These are phyloP conservation scores for Candida saitoana DNA, from an alignment of 805 yeast species.

Conservation along the genomic window DNA sequence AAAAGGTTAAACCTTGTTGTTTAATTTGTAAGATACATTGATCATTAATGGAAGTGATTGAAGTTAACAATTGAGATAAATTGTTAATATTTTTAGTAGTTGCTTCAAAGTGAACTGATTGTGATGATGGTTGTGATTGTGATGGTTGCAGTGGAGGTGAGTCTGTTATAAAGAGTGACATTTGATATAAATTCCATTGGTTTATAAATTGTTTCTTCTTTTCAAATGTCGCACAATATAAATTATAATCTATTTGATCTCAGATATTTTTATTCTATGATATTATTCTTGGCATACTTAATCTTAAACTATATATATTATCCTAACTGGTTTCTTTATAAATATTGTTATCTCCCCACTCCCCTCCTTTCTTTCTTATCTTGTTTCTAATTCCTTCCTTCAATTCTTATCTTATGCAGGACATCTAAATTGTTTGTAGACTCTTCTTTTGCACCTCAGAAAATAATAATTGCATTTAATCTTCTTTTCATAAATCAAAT, in stretches of 20 bases:
- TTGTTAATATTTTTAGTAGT: conserved; percentile 36
- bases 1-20: conserved; percentile 29
- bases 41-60: conserved; percentile 26
- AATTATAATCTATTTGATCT: too few relatives aligned
- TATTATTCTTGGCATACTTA: too few relatives aligned
- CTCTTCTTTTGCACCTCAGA: neutral
- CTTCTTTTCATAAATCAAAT: too few relatives aligned
- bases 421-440: neutral
- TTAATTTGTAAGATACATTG: conserved; percentile 34
- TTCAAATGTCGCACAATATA: too few relatives aligned
- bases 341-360: too few relatives aligned
- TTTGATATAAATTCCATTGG: too few relatives aligned
- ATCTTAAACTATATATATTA: too few relatives aligned
- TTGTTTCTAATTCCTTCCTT: neutral
- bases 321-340: too few relatives aligned
- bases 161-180: conserved; percentile 1
- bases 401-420: neutral
- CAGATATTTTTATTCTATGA: too few relatives aligned
- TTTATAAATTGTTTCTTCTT: too few relatives aligned
- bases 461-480: too few relatives aligned
- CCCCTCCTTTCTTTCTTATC: neutral
- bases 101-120: conserved; percentile 23
- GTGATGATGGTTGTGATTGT: neutral
- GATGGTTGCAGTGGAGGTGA: neutral
- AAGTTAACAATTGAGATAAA: conserved; percentile 32